Percentiles rank a stretch among this genome's conserved stretches.
Conservation (phyloP, 1,284 basidiomycete genomes). For the Pholiota adiposa region DNA sequence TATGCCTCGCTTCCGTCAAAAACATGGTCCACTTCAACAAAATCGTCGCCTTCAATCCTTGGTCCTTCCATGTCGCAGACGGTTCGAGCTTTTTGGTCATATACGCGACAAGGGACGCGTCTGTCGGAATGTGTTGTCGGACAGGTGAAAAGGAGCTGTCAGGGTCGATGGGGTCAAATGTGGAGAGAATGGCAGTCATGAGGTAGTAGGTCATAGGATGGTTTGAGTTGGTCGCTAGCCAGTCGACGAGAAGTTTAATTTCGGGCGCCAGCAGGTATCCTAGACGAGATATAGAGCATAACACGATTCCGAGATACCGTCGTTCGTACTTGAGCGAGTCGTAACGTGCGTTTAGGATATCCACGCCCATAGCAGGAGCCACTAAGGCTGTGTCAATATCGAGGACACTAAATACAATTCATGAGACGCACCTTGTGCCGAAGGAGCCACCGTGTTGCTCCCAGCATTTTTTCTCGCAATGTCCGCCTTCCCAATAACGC, state of each 20-base stretch:
- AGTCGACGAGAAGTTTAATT: slow-evolving; percentile 64
- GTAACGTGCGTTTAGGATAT: slow-evolving; percentile 66
- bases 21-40: slow-evolving; percentile 89
- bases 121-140: slow-evolving; percentile 51
- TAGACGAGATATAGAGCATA: slow-evolving; percentile 67
- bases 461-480: slow-evolving; percentile 62
- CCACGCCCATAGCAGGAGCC: slow-evolving; percentile 58
- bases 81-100: slow-evolving; percentile 64
- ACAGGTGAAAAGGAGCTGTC: slow-evolving; percentile 43
- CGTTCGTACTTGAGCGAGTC: slow-evolving; percentile 78
- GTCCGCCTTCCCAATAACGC: slow-evolving; percentile 55
- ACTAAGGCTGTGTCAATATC: slow-evolving; percentile 32
- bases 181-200: slow-evolving; percentile 67
- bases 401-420: background rate
- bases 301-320: slow-evolving; percentile 60
- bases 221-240: slow-evolving; percentile 64
- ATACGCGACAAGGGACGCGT: slow-evolving; percentile 49
- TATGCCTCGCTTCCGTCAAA: slow-evolving; percentile 74
- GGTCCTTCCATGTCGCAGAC: slow-evolving; percentile 67
- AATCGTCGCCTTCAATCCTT: slow-evolving; percentile 76
- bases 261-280: slow-evolving; percentile 64
- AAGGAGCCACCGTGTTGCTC: slow-evolving; percentile 60
- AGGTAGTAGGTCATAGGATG: slow-evolving; percentile 76
- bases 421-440: slow-evolving; percentile 50
- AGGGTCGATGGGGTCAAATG: slow-evolving; percentile 73